Conservation (phyloP, 1,139 yeast genomes). For the Sugiyamaella novakii region DNA sequence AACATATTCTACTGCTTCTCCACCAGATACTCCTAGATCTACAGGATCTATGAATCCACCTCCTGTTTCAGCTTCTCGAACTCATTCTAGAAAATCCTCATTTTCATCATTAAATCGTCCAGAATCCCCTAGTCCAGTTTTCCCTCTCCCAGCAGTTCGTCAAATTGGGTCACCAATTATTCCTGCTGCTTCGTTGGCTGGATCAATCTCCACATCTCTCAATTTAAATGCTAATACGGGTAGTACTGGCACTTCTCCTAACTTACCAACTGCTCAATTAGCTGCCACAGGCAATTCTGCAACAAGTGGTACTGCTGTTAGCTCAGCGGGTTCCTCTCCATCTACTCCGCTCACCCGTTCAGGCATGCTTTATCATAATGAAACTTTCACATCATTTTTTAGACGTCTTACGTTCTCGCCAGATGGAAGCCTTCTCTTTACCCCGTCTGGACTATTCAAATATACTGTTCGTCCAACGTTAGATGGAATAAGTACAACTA, state of each 20-base stretch:
- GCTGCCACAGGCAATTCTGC: constrained; percentile 8
- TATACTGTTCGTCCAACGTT: constrained; percentile 26
- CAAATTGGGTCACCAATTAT: constrained; percentile 41
- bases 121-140: constrained; percentile 34
- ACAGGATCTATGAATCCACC: constrained; percentile 35
- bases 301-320: neutral
- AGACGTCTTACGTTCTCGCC: constrained; percentile 84
- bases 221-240: neutral
- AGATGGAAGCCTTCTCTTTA: constrained; percentile 77
- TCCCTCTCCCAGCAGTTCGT: constrained; percentile 49
- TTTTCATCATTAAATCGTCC: constrained; percentile 32
- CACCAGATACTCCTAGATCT: constrained; percentile 24
- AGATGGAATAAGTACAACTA: constrained; percentile 18
- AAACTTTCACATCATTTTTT: constrained; percentile 85
- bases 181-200: constrained; percentile 20
- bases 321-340: constrained; percentile 21
- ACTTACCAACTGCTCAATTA: constrained; percentile 4
- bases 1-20: constrained; percentile 21
- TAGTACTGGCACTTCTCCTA: constrained; percentile 10
- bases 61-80: constrained; percentile 29
- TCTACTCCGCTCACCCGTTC: constrained; percentile 17
- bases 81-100: constrained; percentile 38
- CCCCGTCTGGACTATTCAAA: constrained; percentile 79
- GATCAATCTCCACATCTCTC: constrained; percentile 17
- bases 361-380: constrained; percentile 66